Evolutionary conservation across 441 rosid genomes (phyloP), one percentile per base, ranked within the genome.

Genomic region (Corymbia citriodora): DNA sequence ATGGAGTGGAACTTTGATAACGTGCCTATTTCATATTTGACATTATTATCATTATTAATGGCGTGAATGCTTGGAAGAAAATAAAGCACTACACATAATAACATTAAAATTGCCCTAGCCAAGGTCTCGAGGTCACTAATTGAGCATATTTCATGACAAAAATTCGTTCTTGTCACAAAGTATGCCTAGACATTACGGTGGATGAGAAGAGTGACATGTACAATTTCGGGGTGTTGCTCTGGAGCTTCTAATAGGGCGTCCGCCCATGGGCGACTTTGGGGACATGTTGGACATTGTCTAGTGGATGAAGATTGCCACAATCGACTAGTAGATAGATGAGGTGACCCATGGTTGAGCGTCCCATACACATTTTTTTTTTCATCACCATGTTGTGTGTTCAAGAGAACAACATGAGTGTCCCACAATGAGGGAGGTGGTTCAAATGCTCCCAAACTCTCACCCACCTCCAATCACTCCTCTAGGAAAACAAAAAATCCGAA

Each of bases 191-290:
- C 98, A 3, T 90, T 96, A 89, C 95, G 89, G 96, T 97, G 87
- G 98, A 97, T 16, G 97, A 97, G 90, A 97, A 97, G 94, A 97
- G 98, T n/a, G 98, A 96, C 61, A 99, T 96, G 9, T 97, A 97
- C 90, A 97, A 98, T 88, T 97, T 96, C 2, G 98, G 99, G 15
- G 98, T 97, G 53, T 98, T 97, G 29, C 83, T 97, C 65, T 96
- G 87, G 98, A 97, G 92, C 92, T 97, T 2, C 92, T 97, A 57
- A 95, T 96, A 12, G 99, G 99, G 55, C 88, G 95, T 68, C 94
- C 94, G 74, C 98, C 99, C 2, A 96, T 97, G 5, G 98, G 97
- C 6, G 94, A 95, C 40, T 96, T 97, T 50, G 98, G 97, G 65
- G 98, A 97, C 91, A 96, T 96, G 36, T 40, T 95, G 79, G 99